Evolutionary conservation across 2,329 filamentous ascomycete species (phyloP).

Genomic region (Cladobotryum protrusum): DNA sequence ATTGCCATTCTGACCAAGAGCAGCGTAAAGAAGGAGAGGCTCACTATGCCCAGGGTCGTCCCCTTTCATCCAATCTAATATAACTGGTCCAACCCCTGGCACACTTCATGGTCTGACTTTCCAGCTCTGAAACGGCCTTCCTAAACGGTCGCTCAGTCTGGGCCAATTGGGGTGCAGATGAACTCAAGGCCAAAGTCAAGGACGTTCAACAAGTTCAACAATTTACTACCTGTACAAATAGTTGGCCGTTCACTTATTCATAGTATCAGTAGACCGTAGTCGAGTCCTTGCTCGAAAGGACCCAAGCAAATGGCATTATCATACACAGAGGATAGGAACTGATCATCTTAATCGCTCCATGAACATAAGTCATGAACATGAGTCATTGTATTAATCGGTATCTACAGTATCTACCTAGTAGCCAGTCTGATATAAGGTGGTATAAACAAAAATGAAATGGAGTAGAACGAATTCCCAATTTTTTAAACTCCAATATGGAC

Average conservation of each 20-base stretch:
- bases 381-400: too few species aligned
- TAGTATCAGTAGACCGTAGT: too few species aligned
- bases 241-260: conserved; percentile 5
- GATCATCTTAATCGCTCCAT: too few species aligned
- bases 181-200: conserved; percentile 31
- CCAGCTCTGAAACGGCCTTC: conserved; percentile 39
- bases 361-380: too few species aligned
- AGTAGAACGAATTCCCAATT: too few species aligned
- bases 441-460: too few species aligned
- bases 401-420: too few species aligned
- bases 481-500: too few species aligned
- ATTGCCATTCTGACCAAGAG: conserved; percentile 17
- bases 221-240: conserved; percentile 5
- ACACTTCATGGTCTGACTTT: conserved; percentile 39
- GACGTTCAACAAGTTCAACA: conserved; percentile 5
- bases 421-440: too few species aligned
- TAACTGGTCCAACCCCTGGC: conserved; percentile 26
- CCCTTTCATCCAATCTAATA: background rate
- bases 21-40: conserved; percentile 16
- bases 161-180: conserved; percentile 46
- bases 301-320: too few species aligned
- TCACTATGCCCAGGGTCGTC: conserved; percentile 17
- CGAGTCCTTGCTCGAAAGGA: too few species aligned
- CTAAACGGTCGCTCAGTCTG: conserved; percentile 41
- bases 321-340: too few species aligned